phyloP scores from a whole-genome alignment of 139 green algal genomes.

The Tetradesmus obliquus region DNA sequence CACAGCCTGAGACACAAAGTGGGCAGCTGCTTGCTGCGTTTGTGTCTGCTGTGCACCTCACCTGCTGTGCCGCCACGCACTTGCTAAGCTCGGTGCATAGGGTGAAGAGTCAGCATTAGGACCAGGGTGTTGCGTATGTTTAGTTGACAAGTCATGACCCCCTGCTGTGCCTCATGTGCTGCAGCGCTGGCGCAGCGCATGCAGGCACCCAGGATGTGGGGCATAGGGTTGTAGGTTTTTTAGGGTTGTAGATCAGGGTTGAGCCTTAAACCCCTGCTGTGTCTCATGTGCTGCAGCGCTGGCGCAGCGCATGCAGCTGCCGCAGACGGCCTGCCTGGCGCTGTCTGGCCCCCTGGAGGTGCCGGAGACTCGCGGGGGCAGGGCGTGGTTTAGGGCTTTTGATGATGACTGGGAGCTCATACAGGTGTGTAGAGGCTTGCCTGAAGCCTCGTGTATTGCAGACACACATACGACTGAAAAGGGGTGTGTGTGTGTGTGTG shows the following conservation, averaged over 20 bases:
- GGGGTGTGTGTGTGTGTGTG: too few species aligned
- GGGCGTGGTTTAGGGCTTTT: constrained; percentile 53
- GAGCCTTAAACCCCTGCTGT: neutral
- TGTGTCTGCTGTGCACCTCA: too few species aligned
- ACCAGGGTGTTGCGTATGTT: too few species aligned
- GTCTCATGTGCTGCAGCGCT: constrained; percentile 17
- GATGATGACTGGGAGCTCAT: constrained; percentile 54
- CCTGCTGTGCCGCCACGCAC: too few species aligned
- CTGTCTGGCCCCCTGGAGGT: constrained; percentile 49
- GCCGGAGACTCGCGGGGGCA: constrained; percentile 50
- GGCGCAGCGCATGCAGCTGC: constrained; percentile 51
- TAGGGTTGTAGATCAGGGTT: too few species aligned
- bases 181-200: neutral
- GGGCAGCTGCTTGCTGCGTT: too few species aligned
- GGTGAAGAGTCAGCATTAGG: too few species aligned
- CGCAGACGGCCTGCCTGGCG: constrained; percentile 56
- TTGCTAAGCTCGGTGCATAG: too few species aligned
- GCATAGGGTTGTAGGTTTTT: too few species aligned
- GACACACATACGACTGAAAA: neutral
- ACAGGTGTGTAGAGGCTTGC: constrained; percentile 35
- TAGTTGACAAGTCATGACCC: too few species aligned
- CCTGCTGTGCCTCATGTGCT: neutral
- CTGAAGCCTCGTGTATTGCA: neutral
- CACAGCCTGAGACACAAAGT: too few species aligned
- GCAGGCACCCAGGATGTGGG: neutral